Evolutionary conservation across 371 early-diverging fungal species (phyloP).

Genomic region (Choanephora cucurbitarum): DNA sequence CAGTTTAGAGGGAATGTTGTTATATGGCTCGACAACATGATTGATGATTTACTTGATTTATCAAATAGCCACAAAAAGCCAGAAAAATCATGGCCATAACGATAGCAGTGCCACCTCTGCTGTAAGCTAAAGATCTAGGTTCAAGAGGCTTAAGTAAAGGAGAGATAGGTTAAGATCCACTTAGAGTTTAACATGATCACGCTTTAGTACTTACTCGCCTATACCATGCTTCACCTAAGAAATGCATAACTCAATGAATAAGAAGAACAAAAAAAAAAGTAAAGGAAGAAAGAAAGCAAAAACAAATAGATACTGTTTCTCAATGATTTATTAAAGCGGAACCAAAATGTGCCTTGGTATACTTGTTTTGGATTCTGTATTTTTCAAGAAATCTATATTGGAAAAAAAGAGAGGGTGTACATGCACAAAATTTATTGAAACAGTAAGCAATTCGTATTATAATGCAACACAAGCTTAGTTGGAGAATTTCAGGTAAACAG

Average conservation of each 20-base stretch:
- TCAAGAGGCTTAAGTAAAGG: slow-evolving; percentile 33
- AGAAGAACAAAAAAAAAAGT: background rate
- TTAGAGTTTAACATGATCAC: no score
- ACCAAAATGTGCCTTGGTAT: no score
- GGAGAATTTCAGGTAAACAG: no score
- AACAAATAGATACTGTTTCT: background rate
- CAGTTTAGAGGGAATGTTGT: background rate
- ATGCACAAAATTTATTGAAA: no score
- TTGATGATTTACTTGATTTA: slow-evolving; percentile 19
- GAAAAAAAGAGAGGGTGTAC: no score
- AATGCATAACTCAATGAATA: slow-evolving; percentile 45
- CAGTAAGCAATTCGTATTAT: no score
- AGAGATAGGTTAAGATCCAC: background rate
- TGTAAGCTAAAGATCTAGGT: slow-evolving; percentile 27
- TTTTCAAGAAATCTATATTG: background rate
- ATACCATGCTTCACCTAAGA: slow-evolving; percentile 43
- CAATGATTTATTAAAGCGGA: background rate
- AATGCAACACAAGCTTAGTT: no score
- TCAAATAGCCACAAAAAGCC: slow-evolving; percentile 36
- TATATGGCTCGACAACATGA: background rate
- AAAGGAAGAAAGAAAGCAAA: background rate
- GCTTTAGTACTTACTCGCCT: slow-evolving; percentile 30
- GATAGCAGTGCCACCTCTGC: slow-evolving; percentile 30
- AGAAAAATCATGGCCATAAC: slow-evolving; percentile 30
- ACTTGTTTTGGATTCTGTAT: no score